Base-by-base conservation (phyloP, 805 yeast genomes). In the Saccharomycopsis fodiens region DNA sequence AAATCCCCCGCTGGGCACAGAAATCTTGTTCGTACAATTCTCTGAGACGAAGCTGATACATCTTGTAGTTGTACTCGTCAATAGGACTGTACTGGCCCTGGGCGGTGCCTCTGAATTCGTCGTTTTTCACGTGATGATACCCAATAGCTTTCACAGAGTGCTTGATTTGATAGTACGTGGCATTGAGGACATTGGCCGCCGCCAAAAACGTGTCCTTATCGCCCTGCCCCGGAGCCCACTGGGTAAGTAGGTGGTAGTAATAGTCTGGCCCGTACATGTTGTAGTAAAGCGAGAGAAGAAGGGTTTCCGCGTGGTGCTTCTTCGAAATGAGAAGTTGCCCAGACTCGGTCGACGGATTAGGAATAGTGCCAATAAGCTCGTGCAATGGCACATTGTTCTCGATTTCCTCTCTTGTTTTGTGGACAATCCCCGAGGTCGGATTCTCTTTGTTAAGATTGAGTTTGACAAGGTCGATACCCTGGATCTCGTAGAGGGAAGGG, bases 201-300 rank as follows among this genome's bases (percentile, higher is more conserved):
- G 87, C 85, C 44, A 80, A 66, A 50, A 81, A 80, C 0, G 91
- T 82, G 53, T 83, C 91, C 56, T 83, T 84, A 58, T 84, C 91
- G 42, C 91, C 93, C 63, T 81, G 86, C n/a, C 93, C 93, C 3
- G 74, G 75, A 34, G 69, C 70, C 30, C 82, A 81, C 59, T 78
- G 78, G 2, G 82, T 67, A 35, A 81, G 63, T 39, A 81, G 63
- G 2, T 77, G 78, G 57, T 79, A 81, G 58, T 71, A 81, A 46
- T 72, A 66, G 6, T 69, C 62, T 27, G 81, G 82, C 0, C 87
- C 87, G 57, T 70, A 75, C 44, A 76, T 64, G 55, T 82, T 82
- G 61, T 82, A 82, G 60, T 79, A 82, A 32, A 79, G 59, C 0
- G 86, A 71, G 41, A 82, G 63, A 50, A 82, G 63, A 42, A 82